phyloP scores from a whole-genome alignment of 371 early-diverging fungal genomes.

The Phascolomyces articulosus region DNA sequence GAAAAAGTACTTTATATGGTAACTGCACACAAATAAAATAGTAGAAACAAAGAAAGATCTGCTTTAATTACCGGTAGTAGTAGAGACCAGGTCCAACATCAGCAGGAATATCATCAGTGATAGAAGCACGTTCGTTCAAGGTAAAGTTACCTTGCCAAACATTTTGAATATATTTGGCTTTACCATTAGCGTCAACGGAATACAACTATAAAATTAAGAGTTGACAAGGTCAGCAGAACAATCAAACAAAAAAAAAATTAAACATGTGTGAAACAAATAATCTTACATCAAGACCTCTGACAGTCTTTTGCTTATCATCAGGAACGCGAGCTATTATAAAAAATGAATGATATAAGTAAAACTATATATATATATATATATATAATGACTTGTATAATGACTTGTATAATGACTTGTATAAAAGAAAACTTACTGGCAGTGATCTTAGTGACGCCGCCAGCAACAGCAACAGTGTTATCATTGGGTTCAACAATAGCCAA shows the following conservation, averaged over 20 bases:
- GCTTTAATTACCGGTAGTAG: conserved; percentile 46
- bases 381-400: no score
- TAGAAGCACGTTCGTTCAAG: conserved; percentile 36
- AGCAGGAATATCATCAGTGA: conserved; percentile 32
- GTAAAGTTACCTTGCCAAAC: conserved; percentile 42
- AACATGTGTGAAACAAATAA: no score
- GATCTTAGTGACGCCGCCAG: conserved; percentile 35
- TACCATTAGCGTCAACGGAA: conserved; percentile 32
- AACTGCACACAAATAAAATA: not conserved
- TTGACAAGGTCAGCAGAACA: not conserved
- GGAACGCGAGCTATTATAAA: conserved; percentile 12
- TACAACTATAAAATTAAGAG: conserved; percentile 30
- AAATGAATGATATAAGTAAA: not conserved
- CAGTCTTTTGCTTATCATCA: conserved; percentile 33
- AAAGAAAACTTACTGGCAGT: conserved; percentile 32
- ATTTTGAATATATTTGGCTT: conserved; percentile 48
- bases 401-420: no score
- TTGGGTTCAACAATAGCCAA: conserved; percentile 20
- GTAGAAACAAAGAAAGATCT: not conserved
- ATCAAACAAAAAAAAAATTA: no score
- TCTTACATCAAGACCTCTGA: conserved; percentile 53
- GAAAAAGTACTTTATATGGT: conserved; percentile 5
- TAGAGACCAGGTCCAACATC: conserved; percentile 43
- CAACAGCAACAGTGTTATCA: conserved; percentile 27
- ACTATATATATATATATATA: no score